Evolutionary conservation across 305 asterid species (phyloP), one percentile per base, ranked within the genome.

Genomic region (Solanum aculeatissimum): DNA sequence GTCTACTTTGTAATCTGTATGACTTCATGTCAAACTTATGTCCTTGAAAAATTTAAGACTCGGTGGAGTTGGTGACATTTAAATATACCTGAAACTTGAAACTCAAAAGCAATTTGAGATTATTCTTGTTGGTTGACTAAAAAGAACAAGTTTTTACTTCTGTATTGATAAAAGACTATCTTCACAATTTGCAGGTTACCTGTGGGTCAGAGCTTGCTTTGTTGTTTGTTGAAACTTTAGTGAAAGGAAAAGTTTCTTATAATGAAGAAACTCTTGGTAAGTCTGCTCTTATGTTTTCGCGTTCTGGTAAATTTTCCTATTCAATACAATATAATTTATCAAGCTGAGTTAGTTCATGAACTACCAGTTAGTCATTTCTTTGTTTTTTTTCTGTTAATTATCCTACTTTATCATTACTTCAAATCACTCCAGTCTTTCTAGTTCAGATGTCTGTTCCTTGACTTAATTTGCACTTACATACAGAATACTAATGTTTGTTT

Each of bases 121-220:
- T 75, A 49, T 77, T 77, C 65, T 49, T 49, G n/a, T 27, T 51
- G 18, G 63, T 0, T 9, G 82, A 77, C 45, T 77, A 77, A 49
- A 27, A 10, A 47, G 18, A 11, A 19, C 18, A 42, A 9, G 51
- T 6, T 77, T 74, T 77, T 16, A 8, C 19, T 13, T 45, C 6
- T 19, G 35, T 60, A 62, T 23, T 81, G 10, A 63, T 45, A 23
- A 47, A 6, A 49, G 9, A 55, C 1, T 7, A 19, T 25, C 35
- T 72, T 66, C 43, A 83, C 85, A 77, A 81, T 85, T 85, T 81
- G 81, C 89, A 94, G 99, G 93, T 93, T 82, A 96, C 97, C 4
- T 96, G 99, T 88, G 98, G 98, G 83, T 92, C 96, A 60, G 99
- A 96, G 93, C 98, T 96, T 90, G 98, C 98, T 79, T 90, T 93